Base-by-base conservation (phyloP, 768 basidiomycete species). In the Rhodotorula sphaerocarpa region DNA sequence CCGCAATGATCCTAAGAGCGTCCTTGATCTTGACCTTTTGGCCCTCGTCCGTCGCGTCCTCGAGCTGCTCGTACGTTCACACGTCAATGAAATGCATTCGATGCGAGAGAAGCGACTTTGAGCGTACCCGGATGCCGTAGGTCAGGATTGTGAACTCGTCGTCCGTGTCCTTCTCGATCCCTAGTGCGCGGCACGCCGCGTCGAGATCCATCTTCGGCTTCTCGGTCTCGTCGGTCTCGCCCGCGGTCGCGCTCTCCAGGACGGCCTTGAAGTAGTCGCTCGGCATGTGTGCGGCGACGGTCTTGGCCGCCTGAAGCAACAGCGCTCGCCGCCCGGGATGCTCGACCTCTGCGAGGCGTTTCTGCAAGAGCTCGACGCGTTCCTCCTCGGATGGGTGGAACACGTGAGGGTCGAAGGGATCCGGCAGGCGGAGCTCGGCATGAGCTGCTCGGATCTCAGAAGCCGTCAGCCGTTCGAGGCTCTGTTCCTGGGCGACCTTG, bases 131-230 rank as follows among this genome's bases (percentile, higher is more conserved):
- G 80, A 90, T 79, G 47, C 77, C 73, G 72, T 80, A 89, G 14
- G 89, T 80, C 9, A 83, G 85, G 66, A 87, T 79, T 34, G 91
- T 73, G 82, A 89, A 79, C 48, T 78, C 74, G 72, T 80, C 88
- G 18, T 89, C 81, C 2, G 82, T 84, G 66, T 87, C 79, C 34
- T 89, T 73, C 82, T 85, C 83, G 31, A 86, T 79, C 67, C 86
- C 86, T 36, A 90, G 77, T 27, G 83, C 82, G 56, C 80, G 77
- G 73, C 86, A 89, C 42, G 89, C 89, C 66, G 80, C 79, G 54
- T 82, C 81, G 11, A 84, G 83, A 34, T 81, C 84, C 82, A 90
- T 70, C 47, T 58, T 62, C 5, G 61, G 59, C 62, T 63, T 59
- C 36, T 16, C 36, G 27, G 42, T 60, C 11, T 53, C 18, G 16